These are phyloP conservation scores for Adiantum capillusveneris DNA, from an alignment of 75 land plant genomes.

Conservation along the genomic window DNA sequence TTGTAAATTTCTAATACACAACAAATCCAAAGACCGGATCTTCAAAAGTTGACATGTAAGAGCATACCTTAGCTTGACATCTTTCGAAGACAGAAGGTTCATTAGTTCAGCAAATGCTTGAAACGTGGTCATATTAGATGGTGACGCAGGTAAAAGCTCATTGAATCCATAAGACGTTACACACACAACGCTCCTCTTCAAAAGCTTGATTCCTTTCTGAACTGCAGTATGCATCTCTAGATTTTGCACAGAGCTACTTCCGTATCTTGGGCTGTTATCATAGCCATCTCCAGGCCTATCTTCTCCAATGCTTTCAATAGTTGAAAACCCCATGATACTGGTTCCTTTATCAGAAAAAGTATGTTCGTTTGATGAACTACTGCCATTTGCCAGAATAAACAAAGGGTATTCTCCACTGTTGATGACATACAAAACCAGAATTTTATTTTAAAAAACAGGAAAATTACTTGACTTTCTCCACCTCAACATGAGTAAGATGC, in stretches of 20 bases:
- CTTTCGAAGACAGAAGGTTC: slow-evolving; percentile 53
- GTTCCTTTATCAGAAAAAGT: slow-evolving; percentile 62
- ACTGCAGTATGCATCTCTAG: slow-evolving; percentile 61
- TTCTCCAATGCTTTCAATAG: slow-evolving; percentile 55
- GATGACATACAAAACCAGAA: neutral
- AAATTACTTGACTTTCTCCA: no score
- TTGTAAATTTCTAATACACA: no score
- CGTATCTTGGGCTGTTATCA: slow-evolving; percentile 50
- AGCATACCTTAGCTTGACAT: slow-evolving; percentile 45
- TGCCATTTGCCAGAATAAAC: slow-evolving; percentile 69
- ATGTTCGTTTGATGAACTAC: slow-evolving; percentile 39
- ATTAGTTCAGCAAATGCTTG: slow-evolving; percentile 77
- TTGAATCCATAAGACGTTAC: slow-evolving; percentile 64
- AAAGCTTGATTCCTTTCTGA: slow-evolving; percentile 74
- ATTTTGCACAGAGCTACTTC: slow-evolving; percentile 47
- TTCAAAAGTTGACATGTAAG: no score
- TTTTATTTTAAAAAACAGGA: no score
- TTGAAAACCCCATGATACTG: slow-evolving; percentile 68
- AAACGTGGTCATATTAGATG: slow-evolving; percentile 71
- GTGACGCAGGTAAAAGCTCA: slow-evolving; percentile 47
- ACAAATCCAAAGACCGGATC: no score
- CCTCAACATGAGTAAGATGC: no score
- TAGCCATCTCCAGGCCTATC: slow-evolving; percentile 27
- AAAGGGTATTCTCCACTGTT: slow-evolving; percentile 86
- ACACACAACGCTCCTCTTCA: slow-evolving; percentile 92